These are phyloP conservation scores for Scleromitrula shiraiana DNA, from an alignment of 2,329 filamentous ascomycete genomes.

Conservation along the genomic window DNA sequence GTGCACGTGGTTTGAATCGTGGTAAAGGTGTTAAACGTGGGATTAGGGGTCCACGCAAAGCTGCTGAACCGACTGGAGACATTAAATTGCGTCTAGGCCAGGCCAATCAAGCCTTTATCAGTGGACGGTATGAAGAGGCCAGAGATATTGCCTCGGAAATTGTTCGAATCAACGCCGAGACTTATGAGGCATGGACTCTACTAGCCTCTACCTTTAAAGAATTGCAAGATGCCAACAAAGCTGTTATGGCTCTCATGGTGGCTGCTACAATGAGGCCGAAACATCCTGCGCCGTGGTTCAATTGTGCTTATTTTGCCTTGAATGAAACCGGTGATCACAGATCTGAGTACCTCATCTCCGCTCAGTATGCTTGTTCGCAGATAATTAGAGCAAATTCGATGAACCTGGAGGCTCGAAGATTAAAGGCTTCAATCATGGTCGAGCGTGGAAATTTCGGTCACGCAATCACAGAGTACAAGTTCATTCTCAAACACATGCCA, in stretches of 20 bases:
- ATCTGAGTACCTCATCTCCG: slow-evolving; percentile 42
- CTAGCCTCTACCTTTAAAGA: slow-evolving; percentile 54
- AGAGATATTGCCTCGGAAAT: slow-evolving; percentile 52
- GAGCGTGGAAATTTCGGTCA: slow-evolving; percentile 45
- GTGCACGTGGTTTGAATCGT: background rate
- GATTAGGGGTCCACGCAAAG: slow-evolving; percentile 39
- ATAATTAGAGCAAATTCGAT: slow-evolving; percentile 49
- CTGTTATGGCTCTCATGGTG: slow-evolving; percentile 51
- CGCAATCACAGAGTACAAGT: slow-evolving; percentile 50
- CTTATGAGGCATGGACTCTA: slow-evolving; percentile 56
- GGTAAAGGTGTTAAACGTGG: slow-evolving; percentile 7
- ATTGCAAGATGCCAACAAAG: slow-evolving; percentile 47
- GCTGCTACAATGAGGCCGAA: slow-evolving; percentile 57
- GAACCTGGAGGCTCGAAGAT: slow-evolving; percentile 46
- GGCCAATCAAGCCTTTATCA: slow-evolving; percentile 61
- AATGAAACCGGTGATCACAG: slow-evolving; percentile 40
- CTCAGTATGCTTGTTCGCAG: slow-evolving; percentile 50
- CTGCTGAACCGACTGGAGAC: slow-evolving; percentile 60
- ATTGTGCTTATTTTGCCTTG: slow-evolving; percentile 48
- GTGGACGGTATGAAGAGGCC: slow-evolving; percentile 51
- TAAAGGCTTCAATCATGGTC: slow-evolving; percentile 50
- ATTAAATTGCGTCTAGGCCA: slow-evolving; percentile 60
- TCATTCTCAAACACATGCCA: slow-evolving; percentile 40
- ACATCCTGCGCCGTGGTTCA: slow-evolving; percentile 50
- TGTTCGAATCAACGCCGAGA: slow-evolving; percentile 61